A percentile compares a stretch with the other conserved stretches of the same genome.
phyloP scores from a whole-genome alignment of 1,284 basidiomycete species.

The Ceratorhiza oryzae-sativae region DNA sequence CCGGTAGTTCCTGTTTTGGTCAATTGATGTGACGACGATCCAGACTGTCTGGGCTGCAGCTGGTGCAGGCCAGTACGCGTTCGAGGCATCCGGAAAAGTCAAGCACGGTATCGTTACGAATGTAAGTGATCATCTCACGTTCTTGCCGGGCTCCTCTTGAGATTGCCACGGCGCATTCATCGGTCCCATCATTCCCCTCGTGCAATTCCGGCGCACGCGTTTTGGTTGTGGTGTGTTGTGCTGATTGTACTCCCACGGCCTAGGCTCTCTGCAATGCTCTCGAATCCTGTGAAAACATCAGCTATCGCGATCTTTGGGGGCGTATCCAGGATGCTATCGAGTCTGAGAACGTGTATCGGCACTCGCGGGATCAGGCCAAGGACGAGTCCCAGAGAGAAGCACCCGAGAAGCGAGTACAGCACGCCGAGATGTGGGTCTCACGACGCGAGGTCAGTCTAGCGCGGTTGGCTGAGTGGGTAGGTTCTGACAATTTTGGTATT shows the following conservation, averaged over 20 bases:
- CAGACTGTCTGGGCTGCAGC: slow-evolving; percentile 32
- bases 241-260: too few relatives aligned
- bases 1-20: not conserved
- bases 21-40: not conserved
- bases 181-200: too few relatives aligned
- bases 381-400: not conserved
- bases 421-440: slow-evolving; percentile 36
- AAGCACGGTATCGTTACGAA: slow-evolving; percentile 28
- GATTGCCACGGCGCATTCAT: too few relatives aligned
- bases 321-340: not conserved
- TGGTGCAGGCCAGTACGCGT: slow-evolving; percentile 18
- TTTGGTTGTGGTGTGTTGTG: too few relatives aligned
- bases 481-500: not conserved
- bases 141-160: too few relatives aligned
- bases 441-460: not conserved
- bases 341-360: slow-evolving; percentile 7
- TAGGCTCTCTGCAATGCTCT: slow-evolving; percentile 29
- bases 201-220: too few relatives aligned
- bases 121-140: not conserved
- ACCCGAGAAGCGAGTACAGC: slow-evolving; percentile 5
- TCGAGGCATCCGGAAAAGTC: slow-evolving; percentile 19
- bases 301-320: slow-evolving; percentile 13
- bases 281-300: not conserved
- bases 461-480: not conserved
- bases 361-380: slow-evolving; percentile 17